Base-by-base conservation (phyloP, 768 basidiomycete species). In the Calocybe cyanea region DNA sequence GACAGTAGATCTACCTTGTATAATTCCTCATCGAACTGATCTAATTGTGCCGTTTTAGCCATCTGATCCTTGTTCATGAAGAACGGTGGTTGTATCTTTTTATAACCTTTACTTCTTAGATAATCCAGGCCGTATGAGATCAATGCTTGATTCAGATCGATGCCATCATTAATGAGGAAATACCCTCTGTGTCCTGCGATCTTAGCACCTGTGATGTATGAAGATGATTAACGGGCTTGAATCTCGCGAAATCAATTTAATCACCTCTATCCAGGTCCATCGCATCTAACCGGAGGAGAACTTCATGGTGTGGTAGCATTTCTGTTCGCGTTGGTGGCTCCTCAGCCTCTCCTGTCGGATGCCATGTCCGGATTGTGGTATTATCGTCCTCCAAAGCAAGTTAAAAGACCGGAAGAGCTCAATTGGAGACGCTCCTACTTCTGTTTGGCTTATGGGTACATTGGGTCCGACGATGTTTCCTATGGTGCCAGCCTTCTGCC, bases 11-110 rank as follows among this genome's bases (percentile, higher is more conserved):
- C 38, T n/a, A 83, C 90, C 76, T 97, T 97, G 80, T 98, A 99
- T 13, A 99, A 72, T 58, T 96, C 94, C 67, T 99, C 96, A 62
- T 99, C 96, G 57, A 98, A 99, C 65, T 98, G 92, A 55, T 92
- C 90, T 17, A 99, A 81, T 62, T 99, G 96, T 1, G 96, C 96
- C 0, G 96, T 98, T 72, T 96, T 95, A 46, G 80, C 82, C 96
- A 99, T 99, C 57, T 88, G 77, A 18, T 94, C 90, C 66, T 92
- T 94, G 75, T 92, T 92, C 87, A 99, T 97, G 75, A 99, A 85
- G 73, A 96, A 99, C 0, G 96, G 96, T 2, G 94, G 90, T 63
- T 94, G 92, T 40, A 98, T 80, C 69, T 95, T 97, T 71, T 84
- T 95, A 78, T 89, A 97, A 0, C 79, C 83, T 21, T 75, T 76